Conservation (phyloP, 768 basidiomycete species). For the Trametes cingulata region DNA sequence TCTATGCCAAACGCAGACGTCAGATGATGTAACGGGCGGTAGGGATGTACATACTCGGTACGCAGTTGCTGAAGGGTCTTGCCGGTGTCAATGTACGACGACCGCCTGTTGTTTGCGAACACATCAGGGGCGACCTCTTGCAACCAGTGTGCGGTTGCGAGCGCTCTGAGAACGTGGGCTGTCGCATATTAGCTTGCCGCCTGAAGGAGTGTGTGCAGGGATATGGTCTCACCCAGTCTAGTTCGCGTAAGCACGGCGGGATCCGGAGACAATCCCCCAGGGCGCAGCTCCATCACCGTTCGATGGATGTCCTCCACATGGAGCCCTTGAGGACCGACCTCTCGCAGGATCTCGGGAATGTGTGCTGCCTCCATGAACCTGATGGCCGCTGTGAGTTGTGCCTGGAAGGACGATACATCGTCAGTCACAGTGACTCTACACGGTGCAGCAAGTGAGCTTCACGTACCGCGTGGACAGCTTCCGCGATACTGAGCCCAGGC, state of each 20-base stretch:
- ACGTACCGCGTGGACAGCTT: conserved; percentile 68
- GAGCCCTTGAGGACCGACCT: conserved; percentile 54
- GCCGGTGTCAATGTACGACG: conserved; percentile 67
- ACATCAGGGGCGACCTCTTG: conserved; percentile 68
- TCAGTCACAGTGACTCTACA: no score
- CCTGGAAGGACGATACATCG: conserved; percentile 67
- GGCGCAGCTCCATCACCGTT: conserved; percentile 34
- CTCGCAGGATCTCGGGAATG: conserved; percentile 66
- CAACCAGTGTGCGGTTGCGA: conserved; percentile 78
- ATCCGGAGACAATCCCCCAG: neutral
- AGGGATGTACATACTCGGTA: conserved; percentile 41
- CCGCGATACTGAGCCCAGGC: conserved; percentile 68
- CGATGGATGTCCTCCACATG: conserved; percentile 45
- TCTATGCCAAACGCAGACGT: no score
- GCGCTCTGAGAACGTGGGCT: conserved; percentile 74
- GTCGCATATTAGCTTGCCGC: no score
- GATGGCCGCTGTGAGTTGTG: no score
- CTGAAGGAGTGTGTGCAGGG: neutral
- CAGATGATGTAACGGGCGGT: no score
- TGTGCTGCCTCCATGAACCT: conserved; percentile 73
- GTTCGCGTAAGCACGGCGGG: conserved; percentile 25
- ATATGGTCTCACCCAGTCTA: conserved; percentile 49
- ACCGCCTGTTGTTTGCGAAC: conserved; percentile 71
- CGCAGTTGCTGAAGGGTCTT: conserved; percentile 53
- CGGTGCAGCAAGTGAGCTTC: conserved; percentile 37